These are phyloP conservation scores for Mycena polygramma DNA, from an alignment of 768 basidiomycete genomes.

Conservation along the genomic window DNA sequence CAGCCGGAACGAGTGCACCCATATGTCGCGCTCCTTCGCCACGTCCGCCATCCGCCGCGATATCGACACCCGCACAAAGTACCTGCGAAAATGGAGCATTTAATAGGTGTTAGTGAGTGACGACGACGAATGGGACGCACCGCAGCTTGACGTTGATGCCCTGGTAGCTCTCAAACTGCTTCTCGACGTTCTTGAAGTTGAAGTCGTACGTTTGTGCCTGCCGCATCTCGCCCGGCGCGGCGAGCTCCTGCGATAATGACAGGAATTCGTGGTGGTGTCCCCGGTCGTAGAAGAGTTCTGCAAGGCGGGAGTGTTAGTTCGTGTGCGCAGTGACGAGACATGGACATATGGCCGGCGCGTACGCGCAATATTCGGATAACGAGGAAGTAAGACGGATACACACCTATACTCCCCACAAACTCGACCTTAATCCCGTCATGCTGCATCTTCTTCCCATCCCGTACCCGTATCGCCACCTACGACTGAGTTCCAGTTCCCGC, in stretches of 20 bases:
- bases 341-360: not conserved
- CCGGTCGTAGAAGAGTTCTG: constrained; percentile 95
- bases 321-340: not conserved
- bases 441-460: constrained; percentile 94
- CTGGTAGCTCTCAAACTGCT: constrained; percentile 97
- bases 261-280: constrained; percentile 99
- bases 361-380: not conserved
- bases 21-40: constrained; percentile 91
- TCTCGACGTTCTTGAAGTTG: constrained; percentile 99
- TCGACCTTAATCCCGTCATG: constrained; percentile 99
- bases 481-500: not conserved
- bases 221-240: constrained; percentile 96
- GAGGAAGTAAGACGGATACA: constrained; percentile 40
- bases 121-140: constrained; percentile 56
- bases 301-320: constrained; percentile 6
- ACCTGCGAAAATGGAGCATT: constrained; percentile 60
- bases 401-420: constrained; percentile 96
- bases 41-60: constrained; percentile 95
- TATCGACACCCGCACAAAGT: constrained; percentile 92
- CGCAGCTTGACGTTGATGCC: constrained; percentile 98
- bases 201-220: constrained; percentile 97
- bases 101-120: no score
- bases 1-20: constrained; percentile 99
- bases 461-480: constrained; percentile 87
- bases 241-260: constrained; percentile 94